Conservation (phyloP, 139 green algal species). For the Tetraselmis chui region DNA sequence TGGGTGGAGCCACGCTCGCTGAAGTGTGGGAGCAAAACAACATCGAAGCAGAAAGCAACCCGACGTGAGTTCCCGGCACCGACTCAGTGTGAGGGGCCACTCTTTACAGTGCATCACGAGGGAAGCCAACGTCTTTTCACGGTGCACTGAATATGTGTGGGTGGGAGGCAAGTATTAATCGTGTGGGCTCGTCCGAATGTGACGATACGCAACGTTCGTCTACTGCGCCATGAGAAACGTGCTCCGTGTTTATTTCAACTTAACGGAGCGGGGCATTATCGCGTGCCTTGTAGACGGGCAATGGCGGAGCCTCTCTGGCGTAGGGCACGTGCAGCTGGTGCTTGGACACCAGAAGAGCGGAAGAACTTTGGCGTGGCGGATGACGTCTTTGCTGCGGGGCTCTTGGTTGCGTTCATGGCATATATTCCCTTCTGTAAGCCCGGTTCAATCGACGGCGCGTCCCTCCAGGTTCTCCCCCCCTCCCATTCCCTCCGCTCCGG, state of each 20-base stretch:
- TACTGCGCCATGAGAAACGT: too few relatives aligned
- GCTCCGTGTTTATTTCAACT: too few relatives aligned
- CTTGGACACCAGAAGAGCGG: conserved; percentile 24
- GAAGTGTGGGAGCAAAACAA: conserved; percentile 30
- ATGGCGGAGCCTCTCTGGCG: conserved; percentile 32
- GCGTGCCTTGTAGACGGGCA: conserved; percentile 17
- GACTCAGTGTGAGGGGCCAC: too few relatives aligned
- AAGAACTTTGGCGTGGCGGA: conserved; percentile 48
- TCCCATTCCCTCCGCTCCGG: too few relatives aligned
- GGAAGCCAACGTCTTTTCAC: too few relatives aligned
- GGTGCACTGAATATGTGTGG: too few relatives aligned
- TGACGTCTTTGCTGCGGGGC: conserved; percentile 45
- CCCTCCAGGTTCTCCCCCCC: conserved; percentile 28
- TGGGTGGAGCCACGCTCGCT: conserved; percentile 22
- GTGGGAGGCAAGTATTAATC: too few relatives aligned
- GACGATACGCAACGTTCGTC: too few relatives aligned
- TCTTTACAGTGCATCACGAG: too few relatives aligned
- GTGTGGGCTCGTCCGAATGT: too few relatives aligned
- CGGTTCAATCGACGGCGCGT: conserved; percentile 43
- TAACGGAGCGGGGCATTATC: too few relatives aligned
- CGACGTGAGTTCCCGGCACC: too few relatives aligned
- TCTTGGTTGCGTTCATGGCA: conserved; percentile 45
- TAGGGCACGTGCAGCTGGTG: conserved; percentile 30
- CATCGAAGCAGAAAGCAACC: conserved; percentile 6
- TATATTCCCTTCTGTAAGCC: conserved; percentile 44